A percentile compares a stretch with the other conserved stretches of the same genome.
Evolutionary conservation across 2,329 filamentous ascomycete genomes (phyloP).

Genomic region (Macroventuria anomochaeta): DNA sequence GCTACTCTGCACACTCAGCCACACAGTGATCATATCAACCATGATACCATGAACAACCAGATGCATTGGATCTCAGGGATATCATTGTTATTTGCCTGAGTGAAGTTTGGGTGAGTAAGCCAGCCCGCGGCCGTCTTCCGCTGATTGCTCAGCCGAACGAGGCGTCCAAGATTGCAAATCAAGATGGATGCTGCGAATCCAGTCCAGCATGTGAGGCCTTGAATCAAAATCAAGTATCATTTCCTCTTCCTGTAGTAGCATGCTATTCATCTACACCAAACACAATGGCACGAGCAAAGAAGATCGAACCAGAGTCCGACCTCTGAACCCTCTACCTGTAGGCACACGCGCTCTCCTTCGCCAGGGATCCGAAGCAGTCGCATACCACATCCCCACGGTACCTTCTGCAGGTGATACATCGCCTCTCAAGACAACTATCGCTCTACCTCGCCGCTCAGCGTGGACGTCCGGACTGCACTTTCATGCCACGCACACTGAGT

Average conservation of each 20-base stretch:
- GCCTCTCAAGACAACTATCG: constrained; percentile 49
- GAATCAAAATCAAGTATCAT: not conserved
- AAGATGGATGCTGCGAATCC: not conserved
- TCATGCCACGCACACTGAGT: constrained; percentile 58
- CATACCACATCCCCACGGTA: constrained; percentile 49
- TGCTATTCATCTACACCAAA: not conserved
- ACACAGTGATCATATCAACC: no score
- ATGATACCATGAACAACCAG: no score
- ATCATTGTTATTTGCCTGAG: no score
- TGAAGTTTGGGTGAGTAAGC: constrained; percentile 2
- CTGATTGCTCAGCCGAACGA: constrained; percentile 5
- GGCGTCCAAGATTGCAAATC: not conserved
- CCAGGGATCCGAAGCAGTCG: constrained; percentile 26
- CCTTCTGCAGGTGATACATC: constrained; percentile 1
- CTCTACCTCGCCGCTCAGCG: constrained; percentile 51
- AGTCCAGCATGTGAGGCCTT: not conserved
- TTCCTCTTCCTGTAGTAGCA: no score
- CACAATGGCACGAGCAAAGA: not conserved
- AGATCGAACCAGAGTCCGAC: not conserved
- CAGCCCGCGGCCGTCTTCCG: constrained; percentile 4
- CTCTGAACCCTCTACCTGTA: constrained; percentile 14
- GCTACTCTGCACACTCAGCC: no score
- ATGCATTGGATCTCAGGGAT: not conserved
- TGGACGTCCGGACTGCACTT: constrained; percentile 61
- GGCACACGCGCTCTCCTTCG: constrained; percentile 25